These are phyloP conservation scores for Sclerotinia minor DNA, from an alignment of 2,329 filamentous ascomycete genomes.

Conservation along the genomic window DNA sequence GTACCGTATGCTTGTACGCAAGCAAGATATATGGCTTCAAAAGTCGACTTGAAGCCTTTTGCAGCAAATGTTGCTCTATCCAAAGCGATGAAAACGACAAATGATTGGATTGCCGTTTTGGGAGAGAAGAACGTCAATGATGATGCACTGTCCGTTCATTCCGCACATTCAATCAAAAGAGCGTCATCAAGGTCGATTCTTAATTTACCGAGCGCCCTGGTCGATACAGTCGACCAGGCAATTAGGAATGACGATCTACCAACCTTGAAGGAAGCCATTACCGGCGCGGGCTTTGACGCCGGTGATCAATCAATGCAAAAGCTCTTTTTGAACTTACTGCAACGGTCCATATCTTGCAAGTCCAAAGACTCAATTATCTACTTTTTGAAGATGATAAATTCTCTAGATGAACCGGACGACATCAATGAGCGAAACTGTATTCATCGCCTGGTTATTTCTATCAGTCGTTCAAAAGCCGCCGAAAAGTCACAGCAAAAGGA, in stretches of 20 bases:
- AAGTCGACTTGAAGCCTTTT: constrained; percentile 86
- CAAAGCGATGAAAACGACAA: constrained; percentile 67
- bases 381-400: constrained; percentile 67
- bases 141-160: constrained; percentile 70
- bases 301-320: constrained; percentile 59
- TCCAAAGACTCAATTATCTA: constrained; percentile 69
- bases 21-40: constrained; percentile 82
- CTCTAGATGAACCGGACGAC: constrained; percentile 82
- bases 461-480: constrained; percentile 69
- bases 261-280: constrained; percentile 57
- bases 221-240: constrained; percentile 72
- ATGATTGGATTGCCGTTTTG: constrained; percentile 85
- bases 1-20: constrained; percentile 74
- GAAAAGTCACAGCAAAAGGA: constrained; percentile 41
- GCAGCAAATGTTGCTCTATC: constrained; percentile 68
- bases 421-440: constrained; percentile 93
- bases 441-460: constrained; percentile 87
- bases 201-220: constrained; percentile 64
- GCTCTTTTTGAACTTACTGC: constrained; percentile 75
- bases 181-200: constrained; percentile 74
- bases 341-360: constrained; percentile 71
- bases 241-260: constrained; percentile 67
- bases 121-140: constrained; percentile 75
- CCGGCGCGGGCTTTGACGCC: constrained; percentile 56
- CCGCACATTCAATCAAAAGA: constrained; percentile 70